These are phyloP conservation scores for Patellifolia procumbens DNA, from an alignment of 179 eudicot genomes.

Conservation along the genomic window DNA sequence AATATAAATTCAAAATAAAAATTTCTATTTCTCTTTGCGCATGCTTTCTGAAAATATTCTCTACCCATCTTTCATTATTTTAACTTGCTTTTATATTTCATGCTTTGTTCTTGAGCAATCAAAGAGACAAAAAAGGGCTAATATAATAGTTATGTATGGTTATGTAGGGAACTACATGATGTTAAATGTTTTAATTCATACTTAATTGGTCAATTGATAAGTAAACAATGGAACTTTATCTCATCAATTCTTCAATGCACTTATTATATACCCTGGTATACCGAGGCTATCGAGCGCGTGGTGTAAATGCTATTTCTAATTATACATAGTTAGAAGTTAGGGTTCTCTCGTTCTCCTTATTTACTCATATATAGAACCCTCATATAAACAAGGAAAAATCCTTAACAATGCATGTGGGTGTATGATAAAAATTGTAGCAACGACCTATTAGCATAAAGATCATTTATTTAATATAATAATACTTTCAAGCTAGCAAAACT, in stretches of 20 bases:
- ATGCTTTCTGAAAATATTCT: conserved; percentile 40
- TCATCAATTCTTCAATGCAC: conserved; percentile 16
- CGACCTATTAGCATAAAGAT: no score
- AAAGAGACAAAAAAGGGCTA: conserved; percentile 22
- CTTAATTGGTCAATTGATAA: conserved; percentile 22
- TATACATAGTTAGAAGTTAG: no score
- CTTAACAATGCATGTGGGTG: no score
- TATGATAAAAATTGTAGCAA: no score
- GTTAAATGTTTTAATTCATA: conserved; percentile 13
- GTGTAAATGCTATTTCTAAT: no score
- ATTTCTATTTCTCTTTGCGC: conserved; percentile 25
- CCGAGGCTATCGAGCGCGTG: no score
- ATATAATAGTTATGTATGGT: conserved; percentile 42
- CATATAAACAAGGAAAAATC: no score
- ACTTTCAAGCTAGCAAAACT: no score
- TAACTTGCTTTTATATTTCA: conserved; percentile 28
- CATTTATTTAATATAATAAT: no score
- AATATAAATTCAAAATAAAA: conserved; percentile 23
- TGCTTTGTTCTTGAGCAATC: conserved; percentile 43
- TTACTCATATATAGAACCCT: no score
- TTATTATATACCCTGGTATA: no score
- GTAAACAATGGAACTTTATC: not conserved
- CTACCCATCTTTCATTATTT: conserved; percentile 35
- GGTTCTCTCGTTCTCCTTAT: no score
- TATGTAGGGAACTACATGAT: conserved; percentile 35